A percentile compares a stretch with the other conserved stretches of the same genome.
Conservation (phyloP, 805 yeast genomes). For the Candida sithepensis region DNA sequence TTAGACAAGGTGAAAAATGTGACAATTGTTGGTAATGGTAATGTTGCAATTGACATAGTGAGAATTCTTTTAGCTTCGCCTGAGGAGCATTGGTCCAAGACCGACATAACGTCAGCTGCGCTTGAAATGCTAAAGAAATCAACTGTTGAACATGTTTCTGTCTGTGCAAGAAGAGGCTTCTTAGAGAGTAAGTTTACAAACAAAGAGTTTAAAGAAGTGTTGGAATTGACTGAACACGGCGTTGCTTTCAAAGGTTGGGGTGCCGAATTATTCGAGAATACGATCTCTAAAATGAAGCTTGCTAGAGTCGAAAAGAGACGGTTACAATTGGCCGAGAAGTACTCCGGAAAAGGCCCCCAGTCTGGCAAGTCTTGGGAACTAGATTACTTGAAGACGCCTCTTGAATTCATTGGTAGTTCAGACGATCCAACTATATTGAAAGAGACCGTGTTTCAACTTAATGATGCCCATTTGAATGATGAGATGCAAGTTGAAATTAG, state of each 20-base stretch:
- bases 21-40: constrained; percentile 92
- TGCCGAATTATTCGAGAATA: constrained; percentile 33
- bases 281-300: constrained; percentile 29
- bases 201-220: constrained; percentile 83
- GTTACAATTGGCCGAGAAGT: constrained; percentile 58
- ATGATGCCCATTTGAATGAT: constrained; percentile 38
- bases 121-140: constrained; percentile 47
- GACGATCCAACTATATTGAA: constrained; percentile 36
- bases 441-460: constrained; percentile 48
- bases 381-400: constrained; percentile 67
- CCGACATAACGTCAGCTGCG: constrained; percentile 73
- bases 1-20: constrained; percentile 60
- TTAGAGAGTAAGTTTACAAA: constrained; percentile 86
- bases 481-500: constrained; percentile 29
- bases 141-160: constrained; percentile 57
- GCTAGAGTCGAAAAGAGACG: constrained; percentile 63
- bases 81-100: constrained; percentile 49
- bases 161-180: constrained; percentile 85
- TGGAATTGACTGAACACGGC: constrained; percentile 52
- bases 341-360: constrained; percentile 20
- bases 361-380: constrained; percentile 51
- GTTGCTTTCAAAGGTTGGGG: constrained; percentile 46
- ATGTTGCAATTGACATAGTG: constrained; percentile 91
- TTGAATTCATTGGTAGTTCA: constrained; percentile 40
- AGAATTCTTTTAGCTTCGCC: constrained; percentile 65